Evolutionary conservation across 805 yeast genomes (phyloP).

Genomic region (Cyberlindnera saturnus): DNA sequence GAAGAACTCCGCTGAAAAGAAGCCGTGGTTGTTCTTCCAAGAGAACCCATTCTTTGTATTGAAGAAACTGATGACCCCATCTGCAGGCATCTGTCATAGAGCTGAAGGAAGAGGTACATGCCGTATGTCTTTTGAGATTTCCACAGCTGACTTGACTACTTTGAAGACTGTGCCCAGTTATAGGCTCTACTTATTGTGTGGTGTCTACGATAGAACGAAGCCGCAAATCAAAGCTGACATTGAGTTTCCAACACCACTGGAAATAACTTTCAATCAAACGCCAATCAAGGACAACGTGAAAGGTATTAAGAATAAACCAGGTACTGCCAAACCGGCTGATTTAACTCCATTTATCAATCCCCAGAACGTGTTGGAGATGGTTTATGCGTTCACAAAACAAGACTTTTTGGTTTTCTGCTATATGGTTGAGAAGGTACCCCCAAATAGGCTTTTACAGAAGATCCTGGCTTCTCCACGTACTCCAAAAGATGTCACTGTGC

Average conservation of each 20-base stretch:
- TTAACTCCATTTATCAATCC: conserved; percentile 45
- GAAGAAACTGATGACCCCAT: conserved; percentile 38
- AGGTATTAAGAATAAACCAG: conserved; percentile 72
- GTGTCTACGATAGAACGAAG: conserved; percentile 28
- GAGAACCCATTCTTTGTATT: conserved; percentile 52
- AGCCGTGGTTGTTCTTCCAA: conserved; percentile 42
- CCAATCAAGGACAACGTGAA: conserved; percentile 49
- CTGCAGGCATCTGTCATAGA: conserved; percentile 38
- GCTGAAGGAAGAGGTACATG: conserved; percentile 43
- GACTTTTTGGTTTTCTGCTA: conserved; percentile 50
- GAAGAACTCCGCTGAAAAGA: conserved; percentile 15
- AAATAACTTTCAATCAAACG: conserved; percentile 52
- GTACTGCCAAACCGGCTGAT: conserved; percentile 81
- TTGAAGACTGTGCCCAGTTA: conserved; percentile 27
- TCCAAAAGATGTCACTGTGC: conserved; percentile 41
- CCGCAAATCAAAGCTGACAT: conserved; percentile 31
- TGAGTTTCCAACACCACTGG: conserved; percentile 69
- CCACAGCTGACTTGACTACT: conserved; percentile 34
- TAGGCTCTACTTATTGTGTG: conserved; percentile 50
- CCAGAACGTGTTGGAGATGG: conserved; percentile 41
- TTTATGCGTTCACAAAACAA: conserved; percentile 51
- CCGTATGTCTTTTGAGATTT: conserved; percentile 35
- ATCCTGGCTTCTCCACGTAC: conserved; percentile 47
- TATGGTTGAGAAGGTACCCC: conserved; percentile 44
- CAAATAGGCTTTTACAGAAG: conserved; percentile 35